Percentiles rank a stretch among this genome's conserved stretches.
Conservation (phyloP, 2,329 filamentous ascomycete species). For the Helminthosporium solani region DNA sequence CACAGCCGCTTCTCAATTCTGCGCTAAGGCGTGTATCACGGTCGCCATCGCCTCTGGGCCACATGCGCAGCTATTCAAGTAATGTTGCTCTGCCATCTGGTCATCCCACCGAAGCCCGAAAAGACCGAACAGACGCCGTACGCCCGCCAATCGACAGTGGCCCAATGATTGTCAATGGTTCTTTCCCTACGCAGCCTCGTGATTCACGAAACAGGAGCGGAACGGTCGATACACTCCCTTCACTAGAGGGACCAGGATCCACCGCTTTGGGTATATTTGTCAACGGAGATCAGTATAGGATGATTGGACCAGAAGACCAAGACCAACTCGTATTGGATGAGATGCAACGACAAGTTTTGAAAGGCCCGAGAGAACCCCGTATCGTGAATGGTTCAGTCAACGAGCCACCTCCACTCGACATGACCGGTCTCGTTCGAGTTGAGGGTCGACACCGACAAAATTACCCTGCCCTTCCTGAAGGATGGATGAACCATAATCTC, state of each 20-base stretch:
- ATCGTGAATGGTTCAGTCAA: conserved; percentile 32
- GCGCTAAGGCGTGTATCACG: conserved; percentile 41
- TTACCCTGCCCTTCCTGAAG: conserved; percentile 20
- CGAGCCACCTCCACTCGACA: conserved; percentile 15
- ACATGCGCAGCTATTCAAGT: conserved; percentile 45
- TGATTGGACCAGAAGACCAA: conserved; percentile 29
- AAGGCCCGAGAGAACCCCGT: conserved; percentile 19
- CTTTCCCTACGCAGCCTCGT: conserved; percentile 33
- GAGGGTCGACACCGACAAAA: not conserved
- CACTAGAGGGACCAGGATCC: conserved; percentile 17
- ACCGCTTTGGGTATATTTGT: conserved; percentile 26
- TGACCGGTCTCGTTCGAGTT: conserved; percentile 19
- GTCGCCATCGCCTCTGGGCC: conserved; percentile 51
- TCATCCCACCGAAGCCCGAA: conserved; percentile 20
- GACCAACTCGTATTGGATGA: conserved; percentile 36
- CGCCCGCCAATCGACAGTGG: conserved; percentile 32
- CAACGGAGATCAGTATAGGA: conserved; percentile 26
- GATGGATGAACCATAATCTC: conserved; percentile 29
- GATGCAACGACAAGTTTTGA: conserved; percentile 28
- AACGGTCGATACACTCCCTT: conserved; percentile 23
- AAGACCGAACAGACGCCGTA: conserved; percentile 29
- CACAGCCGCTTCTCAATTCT: conserved; percentile 40
- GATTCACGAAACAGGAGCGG: conserved; percentile 28
- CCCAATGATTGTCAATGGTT: conserved; percentile 45
- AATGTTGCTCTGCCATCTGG: conserved; percentile 18